Base-by-base conservation (phyloP, 306 rosid genomes). In the Vigna radiata region DNA sequence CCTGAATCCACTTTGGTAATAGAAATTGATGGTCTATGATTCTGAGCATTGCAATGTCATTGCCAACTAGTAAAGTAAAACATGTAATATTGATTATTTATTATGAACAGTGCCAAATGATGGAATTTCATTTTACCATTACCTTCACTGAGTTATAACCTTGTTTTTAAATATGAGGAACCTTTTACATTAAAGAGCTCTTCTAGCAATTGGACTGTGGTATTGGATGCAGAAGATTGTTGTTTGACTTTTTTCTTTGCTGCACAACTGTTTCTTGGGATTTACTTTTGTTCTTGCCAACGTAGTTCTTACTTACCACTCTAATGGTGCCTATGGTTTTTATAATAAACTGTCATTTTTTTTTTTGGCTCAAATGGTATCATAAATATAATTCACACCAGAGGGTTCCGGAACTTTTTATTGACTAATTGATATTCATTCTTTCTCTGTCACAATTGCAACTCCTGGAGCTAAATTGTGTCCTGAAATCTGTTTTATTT, bases 201-300 rank as follows among this genome's bases (percentile, higher is more conserved):
- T 61, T 52, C 18, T 54, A 19, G n/a, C 69, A 53, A 29, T n/a
- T 64, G 39, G 14, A 47, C 39, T 18, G 29, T 75, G 62, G 18
- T 76, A 39, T 19, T 50, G 27, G 66, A 59, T 49, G 63, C 53
- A 14, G 74, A 76, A 76, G 56, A 69, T 54, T 75, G 44, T 52
- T 25, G 29, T 53, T 23, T 11, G 47, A 27, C 60, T 29, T 52
- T 25, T 71, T 33, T 31, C 44, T 61, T 76, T 46, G 27, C 73
- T 59, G 27, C 36, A 37, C 65, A 37, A 31, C 16, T 23, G 39
- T n/a, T 68, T 81, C 6, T 68, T 81, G 55, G 59, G 66, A 36
- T 50, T 61, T 56, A 50, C 76, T 18, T 37, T 43, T 59, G 19
- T 49, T 53, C 23, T 25, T 68, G 58, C 72, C 29, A 13, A 13